A percentile compares a stretch with the other conserved stretches of the same genome.
Evolutionary conservation across 768 basidiomycete species (phyloP).

Genomic region (Dendrothele bispora): DNA sequence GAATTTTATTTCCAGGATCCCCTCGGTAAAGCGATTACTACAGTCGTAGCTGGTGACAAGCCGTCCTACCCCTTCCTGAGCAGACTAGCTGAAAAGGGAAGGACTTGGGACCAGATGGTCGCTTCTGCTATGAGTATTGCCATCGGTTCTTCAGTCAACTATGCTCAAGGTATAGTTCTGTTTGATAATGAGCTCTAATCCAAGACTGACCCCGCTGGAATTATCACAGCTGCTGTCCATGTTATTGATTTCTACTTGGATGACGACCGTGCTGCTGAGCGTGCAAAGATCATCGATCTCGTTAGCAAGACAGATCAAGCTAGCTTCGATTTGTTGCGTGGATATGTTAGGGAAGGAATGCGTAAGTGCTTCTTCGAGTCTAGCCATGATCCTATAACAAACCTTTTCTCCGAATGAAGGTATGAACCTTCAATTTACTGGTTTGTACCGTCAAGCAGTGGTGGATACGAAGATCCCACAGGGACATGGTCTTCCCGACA

Average conservation of each 20-base stretch:
- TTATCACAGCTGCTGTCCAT: constrained; percentile 36
- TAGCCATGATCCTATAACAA: no score
- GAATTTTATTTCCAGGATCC: constrained; percentile 21
- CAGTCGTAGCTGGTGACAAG: constrained; percentile 29
- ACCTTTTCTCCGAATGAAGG: no score
- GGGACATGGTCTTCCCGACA: constrained; percentile 30
- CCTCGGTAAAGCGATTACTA: constrained; percentile 25
- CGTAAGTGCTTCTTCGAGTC: no score
- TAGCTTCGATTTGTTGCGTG: constrained; percentile 37
- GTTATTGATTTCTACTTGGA: constrained; percentile 57
- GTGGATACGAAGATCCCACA: constrained; percentile 34
- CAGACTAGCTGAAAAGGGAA: constrained; percentile 32
- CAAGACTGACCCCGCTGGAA: neutral
- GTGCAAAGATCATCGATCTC: constrained; percentile 36
- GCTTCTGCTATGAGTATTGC: constrained; percentile 47
- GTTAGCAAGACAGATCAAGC: constrained; percentile 28
- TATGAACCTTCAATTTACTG: constrained; percentile 40
- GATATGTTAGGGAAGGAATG: constrained; percentile 55
- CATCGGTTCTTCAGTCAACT: constrained; percentile 46
- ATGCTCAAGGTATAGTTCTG: constrained; percentile 38
- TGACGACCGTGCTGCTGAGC: constrained; percentile 36
- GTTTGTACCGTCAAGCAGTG: constrained; percentile 38
- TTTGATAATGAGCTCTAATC: neutral
- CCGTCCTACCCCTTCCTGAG: constrained; percentile 39
- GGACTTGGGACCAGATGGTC: constrained; percentile 41